phyloP scores from a whole-genome alignment of 108 stramenopile species.

The Epithemia pelagica region DNA sequence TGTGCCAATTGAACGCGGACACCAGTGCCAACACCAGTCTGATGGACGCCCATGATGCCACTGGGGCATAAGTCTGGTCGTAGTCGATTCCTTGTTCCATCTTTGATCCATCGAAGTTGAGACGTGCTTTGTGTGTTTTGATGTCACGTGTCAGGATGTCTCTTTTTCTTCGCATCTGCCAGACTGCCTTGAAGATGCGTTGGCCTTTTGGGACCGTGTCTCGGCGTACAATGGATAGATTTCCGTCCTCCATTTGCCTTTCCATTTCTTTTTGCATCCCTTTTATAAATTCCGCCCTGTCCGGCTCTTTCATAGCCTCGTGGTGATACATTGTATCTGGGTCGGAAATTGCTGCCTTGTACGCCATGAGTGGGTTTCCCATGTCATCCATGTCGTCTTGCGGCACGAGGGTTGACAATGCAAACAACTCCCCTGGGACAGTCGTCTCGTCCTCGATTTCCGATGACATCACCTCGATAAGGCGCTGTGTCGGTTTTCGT shows the following conservation, averaged over 20 bases:
- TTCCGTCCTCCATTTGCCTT: constrained; percentile 1
- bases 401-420: too few relatives aligned
- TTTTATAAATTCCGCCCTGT: constrained; percentile 15
- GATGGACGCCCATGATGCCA: constrained; percentile 33
- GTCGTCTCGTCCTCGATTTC: too few relatives aligned
- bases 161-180: constrained; percentile 41
- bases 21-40: constrained; percentile 19
- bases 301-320: constrained; percentile 17
- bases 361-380: too few relatives aligned
- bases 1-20: constrained; percentile 19
- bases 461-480: too few relatives aligned
- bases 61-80: constrained; percentile 40
- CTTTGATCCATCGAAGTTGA: constrained; percentile 27
- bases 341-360: constrained; percentile 1
- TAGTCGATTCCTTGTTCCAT: constrained; percentile 25
- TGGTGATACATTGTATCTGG: constrained; percentile 20
- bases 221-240: constrained; percentile 8
- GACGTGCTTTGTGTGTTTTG: constrained; percentile 20
- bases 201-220: too few relatives aligned
- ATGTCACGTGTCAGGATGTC: constrained; percentile 24
- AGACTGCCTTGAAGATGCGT: constrained; percentile 32
- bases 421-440: too few relatives aligned
- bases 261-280: constrained; percentile 18
- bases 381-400: too few relatives aligned
- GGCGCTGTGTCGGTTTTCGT: too few relatives aligned